A percentile compares a stretch with the other conserved stretches of the same genome.
These are phyloP conservation scores for Dipteronia dyeriana DNA, from an alignment of 345 rosid species.

Conservation along the genomic window DNA sequence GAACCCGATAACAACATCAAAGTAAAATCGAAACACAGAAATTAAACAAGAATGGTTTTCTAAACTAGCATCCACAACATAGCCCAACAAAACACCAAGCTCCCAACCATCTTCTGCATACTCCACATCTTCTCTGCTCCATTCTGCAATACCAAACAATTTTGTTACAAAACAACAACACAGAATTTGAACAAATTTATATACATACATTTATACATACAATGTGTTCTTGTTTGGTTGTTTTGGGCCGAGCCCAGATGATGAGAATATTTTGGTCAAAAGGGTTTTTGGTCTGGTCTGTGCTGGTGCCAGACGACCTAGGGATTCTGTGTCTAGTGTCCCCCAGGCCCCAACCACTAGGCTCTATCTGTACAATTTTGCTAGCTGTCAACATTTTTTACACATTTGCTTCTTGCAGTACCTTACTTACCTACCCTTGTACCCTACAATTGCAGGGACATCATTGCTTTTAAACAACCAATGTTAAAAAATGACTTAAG, in stretches of 20 bases:
- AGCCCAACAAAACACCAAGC: conserved; percentile 40
- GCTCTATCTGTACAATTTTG: background rate
- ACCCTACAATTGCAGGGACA: background rate
- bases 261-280: too few species aligned
- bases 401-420: background rate
- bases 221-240: background rate
- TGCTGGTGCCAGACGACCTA: background rate
- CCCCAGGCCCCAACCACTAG: background rate
- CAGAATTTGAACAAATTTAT: background rate
- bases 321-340: conserved; percentile 26
- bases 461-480: background rate
- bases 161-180: background rate
- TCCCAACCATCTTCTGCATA: conserved; percentile 29
- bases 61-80: conserved; percentile 38
- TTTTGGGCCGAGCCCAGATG: background rate
- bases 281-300: background rate
- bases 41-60: conserved; percentile 8
- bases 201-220: background rate
- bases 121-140: conserved; percentile 43
- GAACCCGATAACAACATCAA: background rate
- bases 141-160: conserved; percentile 42
- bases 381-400: background rate
- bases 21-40: background rate
- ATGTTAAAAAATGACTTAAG: too few species aligned
- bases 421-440: too few species aligned